Evolutionary conservation across 2,329 filamentous ascomycete species (phyloP).

Genomic region (Coniella vitis): DNA sequence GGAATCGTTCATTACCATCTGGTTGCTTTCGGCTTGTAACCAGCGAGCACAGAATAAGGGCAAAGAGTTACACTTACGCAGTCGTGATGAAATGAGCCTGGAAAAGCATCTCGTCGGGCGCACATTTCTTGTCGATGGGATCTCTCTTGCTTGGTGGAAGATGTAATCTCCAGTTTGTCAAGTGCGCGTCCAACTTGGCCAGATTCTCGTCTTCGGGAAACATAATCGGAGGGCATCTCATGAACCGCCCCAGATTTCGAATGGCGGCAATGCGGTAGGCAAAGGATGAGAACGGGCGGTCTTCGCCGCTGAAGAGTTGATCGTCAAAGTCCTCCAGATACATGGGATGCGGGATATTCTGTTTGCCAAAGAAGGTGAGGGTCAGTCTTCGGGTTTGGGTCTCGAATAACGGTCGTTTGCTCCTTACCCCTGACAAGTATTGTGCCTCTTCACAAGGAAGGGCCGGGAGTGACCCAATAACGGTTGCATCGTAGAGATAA

Average conservation of each 20-base stretch:
- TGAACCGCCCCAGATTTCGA: slow-evolving; percentile 70
- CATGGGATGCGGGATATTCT: slow-evolving; percentile 52
- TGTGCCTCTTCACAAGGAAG: slow-evolving; percentile 74
- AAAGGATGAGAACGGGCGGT: slow-evolving; percentile 72
- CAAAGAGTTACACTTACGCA: slow-evolving; percentile 33
- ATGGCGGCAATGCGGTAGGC: slow-evolving; percentile 77
- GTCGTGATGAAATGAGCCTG: slow-evolving; percentile 76
- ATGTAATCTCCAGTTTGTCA: slow-evolving; percentile 72
- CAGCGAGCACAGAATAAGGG: too few relatives aligned
- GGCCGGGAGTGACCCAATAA: slow-evolving; percentile 54
- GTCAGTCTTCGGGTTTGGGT: background rate
- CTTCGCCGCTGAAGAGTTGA: slow-evolving; percentile 62
- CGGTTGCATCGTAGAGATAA: slow-evolving; percentile 57
- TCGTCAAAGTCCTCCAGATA: slow-evolving; percentile 72
- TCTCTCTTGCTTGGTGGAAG: slow-evolving; percentile 67
- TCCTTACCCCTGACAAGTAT: slow-evolving; percentile 51
- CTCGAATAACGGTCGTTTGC: too few relatives aligned
- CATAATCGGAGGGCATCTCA: slow-evolving; percentile 48
- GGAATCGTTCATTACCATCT: slow-evolving; percentile 18
- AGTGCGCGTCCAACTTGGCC: slow-evolving; percentile 42
- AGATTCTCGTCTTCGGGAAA: slow-evolving; percentile 49
- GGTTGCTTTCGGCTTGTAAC: too few relatives aligned
- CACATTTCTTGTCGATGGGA: slow-evolving; percentile 60
- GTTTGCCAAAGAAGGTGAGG: background rate
- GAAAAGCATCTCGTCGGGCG: slow-evolving; percentile 84